Evolutionary conservation across 371 early-diverging fungal species (phyloP), one percentile per base, ranked within the genome.

Genomic region (Apophysomyces variabilis): DNA sequence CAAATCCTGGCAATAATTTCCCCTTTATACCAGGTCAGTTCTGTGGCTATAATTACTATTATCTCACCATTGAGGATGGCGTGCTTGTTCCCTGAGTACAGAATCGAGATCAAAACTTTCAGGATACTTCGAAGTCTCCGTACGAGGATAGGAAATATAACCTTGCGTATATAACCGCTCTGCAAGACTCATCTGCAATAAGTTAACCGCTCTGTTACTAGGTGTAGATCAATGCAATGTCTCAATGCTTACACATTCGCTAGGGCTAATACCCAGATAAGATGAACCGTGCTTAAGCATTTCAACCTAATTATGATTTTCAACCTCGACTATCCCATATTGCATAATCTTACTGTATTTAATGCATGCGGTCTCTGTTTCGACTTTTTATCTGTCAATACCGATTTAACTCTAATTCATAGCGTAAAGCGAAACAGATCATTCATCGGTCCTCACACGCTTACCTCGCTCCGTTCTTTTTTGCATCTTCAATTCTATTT

Each of bases 111-210:
- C 85, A 77, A 91, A 92, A 37, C 71, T 79, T 38, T 71, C 71
- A 14, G 83, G 79, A 76, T 90, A 92, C 26, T 75, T 69, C 57
- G 88, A 87, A 37, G 92, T 92, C 69, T 92, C 92, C 38, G 92
- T 92, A 60, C 92, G 84, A 41, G 92, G 92, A 77, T 92, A 92
- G 14, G 83, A 82, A 37, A 92, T 90, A 41, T 85, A 89, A 37
- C 92, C 92, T 66, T 80, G 81, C 8, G 59, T 83, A 61, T 86
- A 86, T 5, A 86, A 68, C 18, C 79, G 73, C 62, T 86, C 86
- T 2, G 86, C 86, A 46, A 84, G 67, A 36, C 71, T 66, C 86
- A 85, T 85, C 85, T 83, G 16, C 0, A 36, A 11, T 35, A 7
- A 13, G 38, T n/a, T 36, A 3, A 26, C 32, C 32, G 32, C 32